phyloP scores from a whole-genome alignment of 2,329 filamentous ascomycete species.

The Colletotrichum tamarilloi region DNA sequence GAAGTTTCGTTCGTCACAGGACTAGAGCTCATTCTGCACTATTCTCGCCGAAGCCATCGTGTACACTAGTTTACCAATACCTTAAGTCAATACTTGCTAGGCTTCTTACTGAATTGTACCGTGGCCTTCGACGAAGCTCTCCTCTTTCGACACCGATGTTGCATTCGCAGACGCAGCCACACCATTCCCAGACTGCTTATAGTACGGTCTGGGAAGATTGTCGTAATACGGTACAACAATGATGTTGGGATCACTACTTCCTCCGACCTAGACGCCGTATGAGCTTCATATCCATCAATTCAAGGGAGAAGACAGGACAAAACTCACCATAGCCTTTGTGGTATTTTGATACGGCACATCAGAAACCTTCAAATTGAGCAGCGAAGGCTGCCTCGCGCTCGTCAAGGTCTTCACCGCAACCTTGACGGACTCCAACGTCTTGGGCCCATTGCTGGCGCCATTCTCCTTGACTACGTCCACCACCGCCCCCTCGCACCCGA shows the following conservation, averaged over 20 bases:
- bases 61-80: background rate
- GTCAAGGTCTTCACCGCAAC: background rate
- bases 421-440: constrained; percentile 1
- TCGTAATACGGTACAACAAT: constrained; percentile 21
- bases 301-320: background rate
- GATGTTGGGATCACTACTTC: constrained; percentile 3
- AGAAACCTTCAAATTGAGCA: constrained; percentile 17
- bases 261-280: background rate
- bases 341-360: constrained; percentile 17
- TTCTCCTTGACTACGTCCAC: background rate
- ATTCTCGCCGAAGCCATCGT: background rate
- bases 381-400: background rate
- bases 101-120: background rate
- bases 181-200: background rate
- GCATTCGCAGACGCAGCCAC: background rate
- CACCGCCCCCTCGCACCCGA: constrained; percentile 10
- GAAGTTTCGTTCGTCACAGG: background rate
- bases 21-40: background rate
- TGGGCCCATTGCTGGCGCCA: background rate
- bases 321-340: constrained; percentile 13
- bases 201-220: constrained; percentile 13
- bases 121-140: background rate
- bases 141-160: background rate
- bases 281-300: background rate
- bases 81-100: background rate